Conservation (phyloP, 495 filamentous ascomycete genomes). For the Hypomontagnella submonticulosa region DNA sequence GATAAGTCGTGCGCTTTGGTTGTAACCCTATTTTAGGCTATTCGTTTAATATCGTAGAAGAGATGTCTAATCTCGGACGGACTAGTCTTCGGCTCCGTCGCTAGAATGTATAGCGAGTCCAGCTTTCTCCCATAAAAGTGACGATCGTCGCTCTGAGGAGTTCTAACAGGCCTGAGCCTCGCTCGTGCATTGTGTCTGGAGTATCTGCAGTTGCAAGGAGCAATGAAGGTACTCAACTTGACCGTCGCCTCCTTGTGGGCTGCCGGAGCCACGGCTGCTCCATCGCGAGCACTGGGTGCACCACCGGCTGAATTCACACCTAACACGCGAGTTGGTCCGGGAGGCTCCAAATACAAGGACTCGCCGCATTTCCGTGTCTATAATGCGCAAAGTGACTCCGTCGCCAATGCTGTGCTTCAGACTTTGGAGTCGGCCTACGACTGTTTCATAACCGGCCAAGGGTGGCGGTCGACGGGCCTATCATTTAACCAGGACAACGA, state of each 20-base stretch:
- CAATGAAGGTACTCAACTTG: conserved; percentile 22
- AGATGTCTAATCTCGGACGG: conserved; percentile 20
- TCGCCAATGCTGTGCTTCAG: conserved; percentile 47
- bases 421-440: conserved; percentile 56
- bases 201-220: neutral
- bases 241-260: conserved; percentile 21
- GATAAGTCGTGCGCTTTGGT: conserved; percentile 10
- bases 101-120: conserved; percentile 4
- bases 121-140: conserved; percentile 27
- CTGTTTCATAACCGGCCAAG: conserved; percentile 55
- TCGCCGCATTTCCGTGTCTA: conserved; percentile 60
- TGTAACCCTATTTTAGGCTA: conserved; percentile 36
- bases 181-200: neutral
- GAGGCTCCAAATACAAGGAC: conserved; percentile 52
- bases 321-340: conserved; percentile 54
- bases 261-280: conserved; percentile 16
- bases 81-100: conserved; percentile 10
- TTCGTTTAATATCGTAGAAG: conserved; percentile 29
- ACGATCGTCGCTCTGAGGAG: conserved; percentile 14
- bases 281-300: conserved; percentile 20
- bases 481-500: conserved; percentile 51
- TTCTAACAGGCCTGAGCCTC: conserved; percentile 5
- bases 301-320: conserved; percentile 53
- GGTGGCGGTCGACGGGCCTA: conserved; percentile 56
- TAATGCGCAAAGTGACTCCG: conserved; percentile 39